Evolutionary conservation across 2,329 filamentous ascomycete species (phyloP).

Genomic region (Neonectria hederae): DNA sequence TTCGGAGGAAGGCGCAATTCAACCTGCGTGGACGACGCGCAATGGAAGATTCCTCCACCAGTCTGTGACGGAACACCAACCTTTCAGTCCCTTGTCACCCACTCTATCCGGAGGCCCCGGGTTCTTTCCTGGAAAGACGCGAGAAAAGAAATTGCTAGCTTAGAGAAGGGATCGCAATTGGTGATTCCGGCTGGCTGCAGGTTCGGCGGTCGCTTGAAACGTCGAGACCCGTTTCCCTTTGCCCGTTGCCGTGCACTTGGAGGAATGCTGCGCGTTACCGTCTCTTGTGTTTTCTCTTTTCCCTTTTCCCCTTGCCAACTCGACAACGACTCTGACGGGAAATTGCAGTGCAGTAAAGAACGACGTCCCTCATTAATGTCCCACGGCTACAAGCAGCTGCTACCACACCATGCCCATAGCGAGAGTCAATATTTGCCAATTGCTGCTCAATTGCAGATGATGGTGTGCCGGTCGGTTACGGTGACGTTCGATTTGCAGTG

Average conservation of each 20-base stretch:
- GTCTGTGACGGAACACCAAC: neutral
- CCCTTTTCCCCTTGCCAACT: neutral
- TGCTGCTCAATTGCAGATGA: conserved; percentile 2
- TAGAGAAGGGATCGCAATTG: neutral
- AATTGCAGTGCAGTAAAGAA: neutral
- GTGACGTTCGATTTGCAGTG: conserved; percentile 10
- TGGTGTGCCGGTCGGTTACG: conserved; percentile 2
- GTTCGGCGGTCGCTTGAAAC: neutral
- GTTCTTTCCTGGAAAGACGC: neutral
- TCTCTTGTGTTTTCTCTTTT: neutral
- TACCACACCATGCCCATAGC: neutral
- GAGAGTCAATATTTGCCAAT: conserved; percentile 8
- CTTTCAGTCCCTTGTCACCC: neutral
- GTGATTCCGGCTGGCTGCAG: neutral
- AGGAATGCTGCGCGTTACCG: neutral
- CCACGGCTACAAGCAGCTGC: neutral
- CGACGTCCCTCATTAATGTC: neutral
- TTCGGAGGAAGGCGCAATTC: neutral
- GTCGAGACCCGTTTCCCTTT: neutral
- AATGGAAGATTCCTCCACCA: neutral
- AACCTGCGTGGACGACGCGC: neutral
- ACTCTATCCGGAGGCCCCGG: neutral
- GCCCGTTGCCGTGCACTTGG: neutral
- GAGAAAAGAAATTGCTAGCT: neutral
- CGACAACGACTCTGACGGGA: neutral